A percentile compares a stretch with the other conserved stretches of the same genome.
Evolutionary conservation across 2,329 filamentous ascomycete species (phyloP).

Genomic region (Fusarium avenaceum): DNA sequence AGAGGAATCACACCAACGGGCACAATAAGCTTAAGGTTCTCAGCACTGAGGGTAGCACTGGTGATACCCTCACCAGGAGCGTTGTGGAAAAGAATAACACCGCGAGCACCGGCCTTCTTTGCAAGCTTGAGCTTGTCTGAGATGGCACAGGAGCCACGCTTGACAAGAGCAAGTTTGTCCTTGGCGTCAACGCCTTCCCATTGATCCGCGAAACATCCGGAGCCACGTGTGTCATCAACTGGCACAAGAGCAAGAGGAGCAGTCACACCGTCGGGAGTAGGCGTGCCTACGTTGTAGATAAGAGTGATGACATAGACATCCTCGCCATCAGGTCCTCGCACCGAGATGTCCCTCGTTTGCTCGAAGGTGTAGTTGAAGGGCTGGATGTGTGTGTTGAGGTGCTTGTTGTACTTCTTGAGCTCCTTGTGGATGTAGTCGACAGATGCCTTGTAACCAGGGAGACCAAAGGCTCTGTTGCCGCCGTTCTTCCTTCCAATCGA

Average conservation of each 20-base stretch:
- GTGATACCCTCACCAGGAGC: conserved; percentile 59
- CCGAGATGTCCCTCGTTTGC: conserved; percentile 57
- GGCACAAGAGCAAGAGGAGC: conserved; percentile 56
- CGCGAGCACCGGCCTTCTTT: conserved; percentile 58
- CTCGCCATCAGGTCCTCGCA: conserved; percentile 61
- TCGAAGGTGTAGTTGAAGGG: conserved; percentile 62
- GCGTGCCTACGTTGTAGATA: conserved; percentile 63
- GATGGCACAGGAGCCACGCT: conserved; percentile 60
- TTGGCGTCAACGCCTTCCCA: conserved; percentile 61
- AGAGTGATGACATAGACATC: conserved; percentile 59
- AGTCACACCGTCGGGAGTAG: conserved; percentile 55
- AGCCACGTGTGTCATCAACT: conserved; percentile 56
- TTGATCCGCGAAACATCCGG: conserved; percentile 59
- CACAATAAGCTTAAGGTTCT: conserved; percentile 54
- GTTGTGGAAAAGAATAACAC: conserved; percentile 73
- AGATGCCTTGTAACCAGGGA: conserved; percentile 70
- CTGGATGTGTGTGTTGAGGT: conserved; percentile 62
- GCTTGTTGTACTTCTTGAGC: conserved; percentile 55
- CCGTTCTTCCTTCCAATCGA: conserved; percentile 67
- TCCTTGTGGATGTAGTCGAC: conserved; percentile 68
- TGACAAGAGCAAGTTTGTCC: conserved; percentile 61
- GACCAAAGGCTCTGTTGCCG: conserved; percentile 71
- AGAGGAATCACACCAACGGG: conserved; percentile 56
- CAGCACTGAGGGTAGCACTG: conserved; percentile 66
- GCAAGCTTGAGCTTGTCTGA: conserved; percentile 61